These are phyloP conservation scores for Myrica gale DNA, from an alignment of 306 rosid genomes.

Conservation along the genomic window DNA sequence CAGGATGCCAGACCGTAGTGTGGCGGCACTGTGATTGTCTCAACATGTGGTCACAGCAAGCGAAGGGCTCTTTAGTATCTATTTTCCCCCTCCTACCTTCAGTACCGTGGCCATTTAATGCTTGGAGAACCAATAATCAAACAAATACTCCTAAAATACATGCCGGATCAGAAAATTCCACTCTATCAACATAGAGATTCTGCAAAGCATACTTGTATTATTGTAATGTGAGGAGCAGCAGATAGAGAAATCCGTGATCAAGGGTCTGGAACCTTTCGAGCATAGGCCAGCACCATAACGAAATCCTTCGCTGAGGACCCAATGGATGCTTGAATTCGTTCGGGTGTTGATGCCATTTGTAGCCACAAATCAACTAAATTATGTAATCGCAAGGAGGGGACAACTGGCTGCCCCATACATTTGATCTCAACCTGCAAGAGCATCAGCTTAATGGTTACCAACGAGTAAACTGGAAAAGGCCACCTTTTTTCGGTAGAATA, in stretches of 20 bases:
- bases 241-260: conserved; percentile 31
- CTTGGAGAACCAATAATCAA: background rate
- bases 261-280: conserved; percentile 54
- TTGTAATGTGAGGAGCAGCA: conserved; percentile 9
- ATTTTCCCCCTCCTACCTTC: background rate
- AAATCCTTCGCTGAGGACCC: conserved; percentile 94
- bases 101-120: background rate
- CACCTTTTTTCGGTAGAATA: conserved; percentile 6
- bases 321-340: conserved; percentile 55
- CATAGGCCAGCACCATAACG: conserved; percentile 78
- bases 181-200: conserved; percentile 12
- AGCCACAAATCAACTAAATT: conserved; percentile 84
- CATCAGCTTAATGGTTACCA: background rate
- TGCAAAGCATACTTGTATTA: background rate
- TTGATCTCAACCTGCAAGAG: conserved; percentile 77
- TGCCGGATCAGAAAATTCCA: conserved; percentile 8
- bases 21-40: background rate
- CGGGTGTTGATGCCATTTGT: conserved; percentile 52
- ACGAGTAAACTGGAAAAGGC: background rate
- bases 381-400: conserved; percentile 57
- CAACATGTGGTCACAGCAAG: background rate
- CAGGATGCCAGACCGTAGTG: background rate
- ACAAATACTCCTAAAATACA: background rate
- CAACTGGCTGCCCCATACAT: conserved; percentile 89
- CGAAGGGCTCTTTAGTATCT: background rate